Percentiles rank a stretch among this genome's conserved stretches.
Evolutionary conservation across 306 rosid species (phyloP).

Genomic region (Inga leiocalycina): DNA sequence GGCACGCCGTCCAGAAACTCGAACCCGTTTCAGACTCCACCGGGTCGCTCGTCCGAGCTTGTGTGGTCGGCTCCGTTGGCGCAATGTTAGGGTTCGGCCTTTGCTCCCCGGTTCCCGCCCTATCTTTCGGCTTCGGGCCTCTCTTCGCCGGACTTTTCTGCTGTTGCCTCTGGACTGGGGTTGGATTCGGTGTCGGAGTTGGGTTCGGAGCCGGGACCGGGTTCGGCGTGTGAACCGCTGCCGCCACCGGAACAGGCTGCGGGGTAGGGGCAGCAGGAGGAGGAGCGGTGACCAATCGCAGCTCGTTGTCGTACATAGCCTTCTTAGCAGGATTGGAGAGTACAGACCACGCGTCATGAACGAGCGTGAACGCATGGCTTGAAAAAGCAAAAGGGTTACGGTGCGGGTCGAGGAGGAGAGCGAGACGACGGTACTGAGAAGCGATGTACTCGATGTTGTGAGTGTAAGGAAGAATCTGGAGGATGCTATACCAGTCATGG

Average conservation of each 20-base stretch:
- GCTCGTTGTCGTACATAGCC: conserved; percentile 61
- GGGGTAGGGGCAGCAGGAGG: conserved; percentile 30
- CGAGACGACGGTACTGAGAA: conserved; percentile 73
- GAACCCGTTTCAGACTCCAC: conserved; percentile 16
- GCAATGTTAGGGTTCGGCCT: conserved; percentile 51
- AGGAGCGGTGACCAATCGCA: conserved; percentile 43
- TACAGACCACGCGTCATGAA: conserved; percentile 81
- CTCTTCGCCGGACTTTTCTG: conserved; percentile 34
- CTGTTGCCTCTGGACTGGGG: conserved; percentile 6
- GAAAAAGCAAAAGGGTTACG: conserved; percentile 61
- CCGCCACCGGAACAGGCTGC: conserved; percentile 28
- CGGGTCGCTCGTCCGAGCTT: conserved; percentile 24
- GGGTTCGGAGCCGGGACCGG: not conserved
- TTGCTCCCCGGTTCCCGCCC: conserved; percentile 35
- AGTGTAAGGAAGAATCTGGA: conserved; percentile 64
- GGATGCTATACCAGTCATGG: conserved; percentile 66
- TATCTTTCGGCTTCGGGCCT: conserved; percentile 44
- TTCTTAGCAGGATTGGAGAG: conserved; percentile 67
- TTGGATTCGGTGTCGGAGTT: conserved; percentile 1
- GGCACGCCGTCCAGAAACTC: conserved; percentile 96
- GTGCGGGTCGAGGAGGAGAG: conserved; percentile 66
- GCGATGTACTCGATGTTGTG: conserved; percentile 74
- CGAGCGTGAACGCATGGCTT: conserved; percentile 66
- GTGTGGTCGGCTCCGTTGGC: conserved; percentile 29
- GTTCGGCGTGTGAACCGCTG: not conserved